A percentile compares a stretch with the other conserved stretches of the same genome.
Evolutionary conservation across 768 basidiomycete genomes (phyloP).

Genomic region (Rhodotorula paludigena): DNA sequence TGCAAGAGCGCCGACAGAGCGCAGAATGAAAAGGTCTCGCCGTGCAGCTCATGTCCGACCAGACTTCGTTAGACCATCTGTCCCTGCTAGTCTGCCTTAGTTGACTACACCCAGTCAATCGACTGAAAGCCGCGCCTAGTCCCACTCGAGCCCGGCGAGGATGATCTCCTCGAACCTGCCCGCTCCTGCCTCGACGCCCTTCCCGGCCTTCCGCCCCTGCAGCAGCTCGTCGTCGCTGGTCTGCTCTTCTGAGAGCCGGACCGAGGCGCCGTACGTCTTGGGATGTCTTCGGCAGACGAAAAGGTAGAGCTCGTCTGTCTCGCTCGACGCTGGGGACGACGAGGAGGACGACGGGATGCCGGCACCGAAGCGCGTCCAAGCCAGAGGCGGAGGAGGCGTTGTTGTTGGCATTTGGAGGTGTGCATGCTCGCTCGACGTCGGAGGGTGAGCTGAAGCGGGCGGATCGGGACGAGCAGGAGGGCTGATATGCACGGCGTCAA

Average conservation of each 20-base stretch:
- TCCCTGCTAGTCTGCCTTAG: too few species aligned
- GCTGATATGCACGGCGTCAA: slow-evolving; percentile 43
- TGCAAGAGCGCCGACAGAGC: too few species aligned
- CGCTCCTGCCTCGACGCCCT: not conserved
- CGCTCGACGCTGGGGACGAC: not conserved
- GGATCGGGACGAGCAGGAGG: not conserved
- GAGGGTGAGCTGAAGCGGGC: not conserved
- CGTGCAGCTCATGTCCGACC: too few species aligned
- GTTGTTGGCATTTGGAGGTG: too few species aligned
- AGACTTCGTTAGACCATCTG: too few species aligned
- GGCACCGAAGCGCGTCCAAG: slow-evolving; percentile 35
- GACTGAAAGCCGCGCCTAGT: not conserved
- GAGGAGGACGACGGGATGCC: not conserved
- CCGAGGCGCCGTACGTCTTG: slow-evolving; percentile 59
- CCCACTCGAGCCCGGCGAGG: slow-evolving; percentile 11
- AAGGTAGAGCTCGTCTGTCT: slow-evolving; percentile 52
- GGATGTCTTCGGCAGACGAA: slow-evolving; percentile 60
- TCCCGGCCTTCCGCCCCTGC: slow-evolving; percentile 47
- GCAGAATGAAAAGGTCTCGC: too few species aligned
- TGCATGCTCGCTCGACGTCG: too few species aligned
- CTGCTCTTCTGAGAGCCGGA: slow-evolving; percentile 4
- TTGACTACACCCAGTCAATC: too few species aligned
- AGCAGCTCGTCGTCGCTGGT: slow-evolving; percentile 57
- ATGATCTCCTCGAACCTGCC: slow-evolving; percentile 30
- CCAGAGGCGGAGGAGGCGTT: not conserved